Conservation (phyloP, 1,284 basidiomycete genomes). For the Melampsora americana region DNA sequence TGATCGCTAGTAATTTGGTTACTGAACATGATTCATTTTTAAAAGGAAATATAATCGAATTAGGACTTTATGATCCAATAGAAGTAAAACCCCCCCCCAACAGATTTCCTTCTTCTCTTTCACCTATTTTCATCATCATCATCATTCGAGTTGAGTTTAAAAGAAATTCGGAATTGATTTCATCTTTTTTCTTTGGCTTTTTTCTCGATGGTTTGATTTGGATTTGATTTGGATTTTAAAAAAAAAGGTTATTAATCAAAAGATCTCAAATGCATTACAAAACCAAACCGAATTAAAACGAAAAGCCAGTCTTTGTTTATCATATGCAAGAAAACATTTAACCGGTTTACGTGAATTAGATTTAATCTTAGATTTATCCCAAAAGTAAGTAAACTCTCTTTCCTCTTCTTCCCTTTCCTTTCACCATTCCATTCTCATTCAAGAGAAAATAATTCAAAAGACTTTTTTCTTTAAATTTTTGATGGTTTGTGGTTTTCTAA, state of each 20-base stretch:
- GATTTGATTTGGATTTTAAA: not conserved
- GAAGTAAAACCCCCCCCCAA: not conserved
- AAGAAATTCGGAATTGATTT: no score
- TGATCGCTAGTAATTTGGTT: not conserved
- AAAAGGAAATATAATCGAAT: not conserved
- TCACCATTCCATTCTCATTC: no score
- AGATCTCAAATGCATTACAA: not conserved
- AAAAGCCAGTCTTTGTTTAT: not conserved
- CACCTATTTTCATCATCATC: no score
- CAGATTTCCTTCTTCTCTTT: no score
- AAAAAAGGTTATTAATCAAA: not conserved
- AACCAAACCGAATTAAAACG: not conserved
- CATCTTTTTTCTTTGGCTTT: no score
- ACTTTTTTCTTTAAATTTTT: not conserved
- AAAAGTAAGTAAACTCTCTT: not conserved
- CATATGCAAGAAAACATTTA: not conserved
- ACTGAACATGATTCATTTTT: slow-evolving; percentile 3
- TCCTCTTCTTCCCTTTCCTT: no score
- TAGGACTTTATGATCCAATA: not conserved
- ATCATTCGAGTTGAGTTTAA: no score
- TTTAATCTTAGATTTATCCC: not conserved
- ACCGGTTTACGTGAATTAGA: not conserved
- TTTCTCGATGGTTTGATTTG: no score
- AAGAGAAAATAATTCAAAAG: no score
- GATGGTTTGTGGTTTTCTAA: not conserved